Evolutionary conservation across 495 filamentous ascomycete species (phyloP).

Genomic region (Amphirosellinia nigrospora): DNA sequence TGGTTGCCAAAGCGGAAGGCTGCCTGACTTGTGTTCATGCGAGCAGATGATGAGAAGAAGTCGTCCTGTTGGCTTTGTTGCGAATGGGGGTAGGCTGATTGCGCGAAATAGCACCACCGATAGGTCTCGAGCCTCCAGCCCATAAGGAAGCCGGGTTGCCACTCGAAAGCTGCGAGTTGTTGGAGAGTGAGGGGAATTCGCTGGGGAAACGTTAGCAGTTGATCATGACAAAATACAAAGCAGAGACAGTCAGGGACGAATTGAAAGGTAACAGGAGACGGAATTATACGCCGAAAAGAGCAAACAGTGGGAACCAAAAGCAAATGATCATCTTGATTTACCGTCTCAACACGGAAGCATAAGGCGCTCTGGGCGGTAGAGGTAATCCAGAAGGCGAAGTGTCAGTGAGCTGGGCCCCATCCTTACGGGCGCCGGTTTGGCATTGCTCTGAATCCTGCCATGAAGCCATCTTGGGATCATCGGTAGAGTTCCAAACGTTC

Average conservation of each 20-base stretch:
- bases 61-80: conserved; percentile 66
- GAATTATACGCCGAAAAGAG: not conserved
- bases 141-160: conserved; percentile 61
- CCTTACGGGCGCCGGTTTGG: not conserved
- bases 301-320: not conserved
- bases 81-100: conserved; percentile 63
- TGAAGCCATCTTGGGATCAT: conserved; percentile 16
- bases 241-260: not conserved
- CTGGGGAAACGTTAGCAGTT: conserved; percentile 50
- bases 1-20: conserved; percentile 63
- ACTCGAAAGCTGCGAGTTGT: conserved; percentile 65
- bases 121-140: conserved; percentile 52
- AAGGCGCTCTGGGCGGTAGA: conserved; percentile 4
- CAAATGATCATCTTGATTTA: conserved; percentile 5
- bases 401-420: not conserved
- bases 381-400: conserved; percentile 2
- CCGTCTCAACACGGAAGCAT: conserved; percentile 25
- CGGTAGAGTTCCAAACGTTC: not conserved
- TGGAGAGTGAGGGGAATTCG: conserved; percentile 84
- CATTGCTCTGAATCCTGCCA: conserved; percentile 10
- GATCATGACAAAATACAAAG: not conserved
- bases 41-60: conserved; percentile 61
- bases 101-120: conserved; percentile 67
- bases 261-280: not conserved
- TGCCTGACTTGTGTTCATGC: conserved; percentile 62